Evolutionary conservation across 1,284 basidiomycete species (phyloP).

Genomic region (Earliella scabrosa): DNA sequence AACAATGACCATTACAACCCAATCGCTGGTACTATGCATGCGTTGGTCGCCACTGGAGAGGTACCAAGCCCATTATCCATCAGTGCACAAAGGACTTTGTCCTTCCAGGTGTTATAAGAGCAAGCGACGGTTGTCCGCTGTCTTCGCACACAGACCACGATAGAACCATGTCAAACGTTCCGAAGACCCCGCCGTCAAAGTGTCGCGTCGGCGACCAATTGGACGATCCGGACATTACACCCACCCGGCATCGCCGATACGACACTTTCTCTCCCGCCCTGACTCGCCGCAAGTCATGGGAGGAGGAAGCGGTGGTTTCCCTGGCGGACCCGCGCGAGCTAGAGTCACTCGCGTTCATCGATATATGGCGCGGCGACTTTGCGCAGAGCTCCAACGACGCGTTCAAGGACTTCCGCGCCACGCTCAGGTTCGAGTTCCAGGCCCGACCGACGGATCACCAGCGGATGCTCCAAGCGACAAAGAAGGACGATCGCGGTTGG

Average conservation of each 20-base stretch:
- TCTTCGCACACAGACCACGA: not conserved
- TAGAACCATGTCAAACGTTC: not conserved
- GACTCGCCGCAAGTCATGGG: conserved; percentile 14
- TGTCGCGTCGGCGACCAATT: too few relatives aligned
- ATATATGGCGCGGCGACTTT: conserved; percentile 8
- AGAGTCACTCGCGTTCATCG: conserved; percentile 1
- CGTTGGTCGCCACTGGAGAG: not conserved
- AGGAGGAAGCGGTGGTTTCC: conserved; percentile 6
- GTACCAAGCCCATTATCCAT: not conserved
- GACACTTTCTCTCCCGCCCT: not conserved
- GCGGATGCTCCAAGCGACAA: not conserved
- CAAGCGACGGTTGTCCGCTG: not conserved
- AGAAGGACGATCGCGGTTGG: not conserved
- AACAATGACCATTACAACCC: too few relatives aligned
- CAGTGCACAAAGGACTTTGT: not conserved
- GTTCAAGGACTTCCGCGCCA: not conserved
- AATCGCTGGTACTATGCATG: not conserved
- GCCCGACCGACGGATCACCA: not conserved
- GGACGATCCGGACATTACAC: conserved; percentile 3
- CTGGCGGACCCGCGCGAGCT: conserved; percentile 17
- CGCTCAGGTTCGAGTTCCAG: not conserved
- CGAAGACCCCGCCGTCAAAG: too few relatives aligned
- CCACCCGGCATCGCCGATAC: not conserved
- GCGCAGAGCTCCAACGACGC: conserved; percentile 2
- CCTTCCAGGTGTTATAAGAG: too few relatives aligned